A percentile compares a stretch with the other conserved stretches of the same genome.
phyloP scores from a whole-genome alignment of 305 asterid species.

The Petunia hybrid region DNA sequence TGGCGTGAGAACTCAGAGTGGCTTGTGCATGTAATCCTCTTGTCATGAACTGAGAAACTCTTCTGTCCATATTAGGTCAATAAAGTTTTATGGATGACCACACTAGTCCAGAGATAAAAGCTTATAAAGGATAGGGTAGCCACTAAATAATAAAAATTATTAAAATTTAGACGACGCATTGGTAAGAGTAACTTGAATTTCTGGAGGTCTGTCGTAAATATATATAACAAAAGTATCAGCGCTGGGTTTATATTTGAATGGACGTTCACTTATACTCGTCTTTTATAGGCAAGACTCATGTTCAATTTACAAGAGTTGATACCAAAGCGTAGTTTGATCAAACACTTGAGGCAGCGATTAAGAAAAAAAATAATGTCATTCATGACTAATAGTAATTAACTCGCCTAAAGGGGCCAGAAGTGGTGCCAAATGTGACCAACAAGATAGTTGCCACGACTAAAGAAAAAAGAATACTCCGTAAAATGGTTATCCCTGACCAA shows the following conservation, averaged over 20 bases:
- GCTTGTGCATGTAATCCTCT: slow-evolving; percentile 19
- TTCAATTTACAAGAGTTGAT: not conserved
- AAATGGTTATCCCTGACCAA: too few relatives aligned
- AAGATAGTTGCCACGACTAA: too few relatives aligned
- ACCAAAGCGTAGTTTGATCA: not conserved
- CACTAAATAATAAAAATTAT: not conserved
- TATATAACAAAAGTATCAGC: not conserved
- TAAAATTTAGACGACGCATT: not conserved
- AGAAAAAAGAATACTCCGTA: too few relatives aligned
- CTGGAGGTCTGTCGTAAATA: not conserved
- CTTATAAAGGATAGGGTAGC: not conserved
- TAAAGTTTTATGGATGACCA: not conserved
- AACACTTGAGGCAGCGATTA: not conserved
- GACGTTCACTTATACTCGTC: not conserved
- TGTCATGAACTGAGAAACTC: not conserved
- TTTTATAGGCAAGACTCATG: not conserved
- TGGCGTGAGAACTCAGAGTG: not conserved
- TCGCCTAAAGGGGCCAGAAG: too few relatives aligned
- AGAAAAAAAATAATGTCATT: too few relatives aligned
- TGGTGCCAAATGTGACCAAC: too few relatives aligned
- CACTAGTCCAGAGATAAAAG: too few relatives aligned
- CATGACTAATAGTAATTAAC: too few relatives aligned
- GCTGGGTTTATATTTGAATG: not conserved
- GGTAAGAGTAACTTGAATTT: not conserved
- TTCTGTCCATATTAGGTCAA: not conserved